Evolutionary conservation across 192 early-diverging fungal genomes (phyloP).

Genomic region (Chytriomyces confervae): DNA sequence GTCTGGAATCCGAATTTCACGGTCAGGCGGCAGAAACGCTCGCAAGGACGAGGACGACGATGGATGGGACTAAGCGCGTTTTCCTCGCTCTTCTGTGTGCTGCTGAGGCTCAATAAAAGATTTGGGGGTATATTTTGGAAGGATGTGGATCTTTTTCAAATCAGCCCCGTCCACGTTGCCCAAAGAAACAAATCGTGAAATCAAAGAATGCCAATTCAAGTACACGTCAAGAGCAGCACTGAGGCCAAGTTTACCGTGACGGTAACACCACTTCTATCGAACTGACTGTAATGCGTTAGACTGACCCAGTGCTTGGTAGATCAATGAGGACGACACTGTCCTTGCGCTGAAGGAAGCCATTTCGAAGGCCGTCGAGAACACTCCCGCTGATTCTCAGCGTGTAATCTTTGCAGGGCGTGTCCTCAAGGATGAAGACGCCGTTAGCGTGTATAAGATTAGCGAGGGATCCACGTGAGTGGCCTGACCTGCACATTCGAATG

Average conservation of each 20-base stretch:
- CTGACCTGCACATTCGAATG: not conserved
- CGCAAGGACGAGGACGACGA: slow-evolving; percentile 45
- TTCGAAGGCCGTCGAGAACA: slow-evolving; percentile 50
- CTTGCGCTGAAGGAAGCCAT: slow-evolving; percentile 80
- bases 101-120: not conserved
- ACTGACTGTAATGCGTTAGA: not conserved
- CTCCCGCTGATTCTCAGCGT: slow-evolving; percentile 74
- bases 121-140: not conserved
- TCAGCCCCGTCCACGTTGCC: not conserved
- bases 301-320: not conserved
- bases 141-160: not conserved
- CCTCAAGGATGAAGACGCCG: slow-evolving; percentile 86
- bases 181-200: no score
- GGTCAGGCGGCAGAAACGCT: slow-evolving; percentile 27
- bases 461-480: slow-evolving; percentile 76
- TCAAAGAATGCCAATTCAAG: slow-evolving; percentile 63
- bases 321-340: slow-evolving; percentile 60
- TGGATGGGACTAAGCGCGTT: slow-evolving; percentile 45
- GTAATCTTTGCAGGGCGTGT: slow-evolving; percentile 94
- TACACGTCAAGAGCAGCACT: slow-evolving; percentile 78
- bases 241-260: slow-evolving; percentile 74
- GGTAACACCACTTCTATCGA: slow-evolving; percentile 43
- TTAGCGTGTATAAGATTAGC: slow-evolving; percentile 79
- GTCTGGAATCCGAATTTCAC: slow-evolving; percentile 29
- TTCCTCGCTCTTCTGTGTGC: no score